Conservation (phyloP, 805 yeast genomes). For the Hanseniaspora meyeri region DNA sequence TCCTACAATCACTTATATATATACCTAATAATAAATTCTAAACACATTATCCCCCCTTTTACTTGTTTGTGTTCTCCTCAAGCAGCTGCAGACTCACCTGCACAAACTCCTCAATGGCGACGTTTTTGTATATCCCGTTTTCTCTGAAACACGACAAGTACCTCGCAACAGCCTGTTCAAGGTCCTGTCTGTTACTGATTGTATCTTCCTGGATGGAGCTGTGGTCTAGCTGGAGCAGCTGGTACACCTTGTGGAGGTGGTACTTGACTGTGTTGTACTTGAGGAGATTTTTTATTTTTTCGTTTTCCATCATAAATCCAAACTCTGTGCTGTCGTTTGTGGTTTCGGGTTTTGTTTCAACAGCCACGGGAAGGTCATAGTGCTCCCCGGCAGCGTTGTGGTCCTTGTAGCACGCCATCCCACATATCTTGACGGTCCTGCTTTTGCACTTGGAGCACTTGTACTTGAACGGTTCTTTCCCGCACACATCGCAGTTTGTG, state of each 20-base stretch:
- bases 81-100: conserved; percentile 18
- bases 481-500: conserved; percentile 27
- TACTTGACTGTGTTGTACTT: conserved; percentile 38
- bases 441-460: conserved; percentile 38
- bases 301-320: conserved; percentile 29
- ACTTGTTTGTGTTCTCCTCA: not conserved
- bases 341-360: not conserved
- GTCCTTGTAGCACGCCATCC: conserved; percentile 47
- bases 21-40: not conserved
- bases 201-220: conserved; percentile 16
- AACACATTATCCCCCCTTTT: not conserved
- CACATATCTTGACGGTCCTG: conserved; percentile 35
- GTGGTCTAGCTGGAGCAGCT: conserved; percentile 30
- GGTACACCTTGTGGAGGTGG: conserved; percentile 40
- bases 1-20: not conserved
- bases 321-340: conserved; percentile 18
- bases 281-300: conserved; percentile 35
- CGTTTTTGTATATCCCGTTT: conserved; percentile 52
- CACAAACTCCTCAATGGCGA: conserved; percentile 53
- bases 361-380: conserved; percentile 7
- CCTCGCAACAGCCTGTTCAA: conserved; percentile 43
- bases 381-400: conserved; percentile 28
- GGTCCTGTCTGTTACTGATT: conserved; percentile 22
- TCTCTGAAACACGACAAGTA: conserved; percentile 44
- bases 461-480: conserved; percentile 29